Evolutionary conservation across 139 green algal species (phyloP).

Genomic region (Eudorina sp.): DNA sequence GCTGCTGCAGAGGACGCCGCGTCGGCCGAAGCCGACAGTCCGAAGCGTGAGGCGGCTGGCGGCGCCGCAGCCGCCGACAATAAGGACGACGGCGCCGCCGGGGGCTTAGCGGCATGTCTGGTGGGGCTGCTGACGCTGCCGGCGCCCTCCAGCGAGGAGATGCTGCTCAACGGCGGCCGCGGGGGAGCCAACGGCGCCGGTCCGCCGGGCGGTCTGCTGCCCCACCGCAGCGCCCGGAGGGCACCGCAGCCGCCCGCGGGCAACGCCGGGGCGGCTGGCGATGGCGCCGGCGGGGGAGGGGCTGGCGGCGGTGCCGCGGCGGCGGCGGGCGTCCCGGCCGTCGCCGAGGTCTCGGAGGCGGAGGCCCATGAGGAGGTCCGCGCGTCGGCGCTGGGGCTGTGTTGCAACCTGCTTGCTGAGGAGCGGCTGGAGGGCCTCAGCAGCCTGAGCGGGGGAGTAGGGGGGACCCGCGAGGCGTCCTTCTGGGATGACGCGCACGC

Average conservation of each 20-base stretch:
- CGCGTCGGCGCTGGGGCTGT: slow-evolving; percentile 9
- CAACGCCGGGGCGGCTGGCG: neutral
- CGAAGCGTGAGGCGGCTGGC: neutral
- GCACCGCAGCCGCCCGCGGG: neutral
- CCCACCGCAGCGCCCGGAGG: neutral
- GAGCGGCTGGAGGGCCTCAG: neutral
- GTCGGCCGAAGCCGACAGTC: neutral
- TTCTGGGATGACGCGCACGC: slow-evolving; percentile 41
- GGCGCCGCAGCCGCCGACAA: neutral
- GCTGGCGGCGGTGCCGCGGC: neutral
- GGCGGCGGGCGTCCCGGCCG: neutral
- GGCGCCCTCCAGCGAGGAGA: neutral
- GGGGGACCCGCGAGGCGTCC: slow-evolving; percentile 7
- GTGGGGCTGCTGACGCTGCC: slow-evolving; percentile 39
- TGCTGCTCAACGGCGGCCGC: neutral
- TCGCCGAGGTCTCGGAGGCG: slow-evolving; percentile 27
- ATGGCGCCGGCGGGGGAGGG: neutral
- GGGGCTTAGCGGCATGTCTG: slow-evolving; percentile 1
- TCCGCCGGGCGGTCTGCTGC: neutral
- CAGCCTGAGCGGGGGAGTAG: too few species aligned
- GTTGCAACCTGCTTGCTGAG: neutral
- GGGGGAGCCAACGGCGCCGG: neutral
- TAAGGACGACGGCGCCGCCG: neutral
- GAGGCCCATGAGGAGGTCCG: slow-evolving; percentile 31
- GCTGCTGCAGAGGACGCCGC: neutral